phyloP scores from a whole-genome alignment of 257 asterid genomes.

The Salvia hispanica region DNA sequence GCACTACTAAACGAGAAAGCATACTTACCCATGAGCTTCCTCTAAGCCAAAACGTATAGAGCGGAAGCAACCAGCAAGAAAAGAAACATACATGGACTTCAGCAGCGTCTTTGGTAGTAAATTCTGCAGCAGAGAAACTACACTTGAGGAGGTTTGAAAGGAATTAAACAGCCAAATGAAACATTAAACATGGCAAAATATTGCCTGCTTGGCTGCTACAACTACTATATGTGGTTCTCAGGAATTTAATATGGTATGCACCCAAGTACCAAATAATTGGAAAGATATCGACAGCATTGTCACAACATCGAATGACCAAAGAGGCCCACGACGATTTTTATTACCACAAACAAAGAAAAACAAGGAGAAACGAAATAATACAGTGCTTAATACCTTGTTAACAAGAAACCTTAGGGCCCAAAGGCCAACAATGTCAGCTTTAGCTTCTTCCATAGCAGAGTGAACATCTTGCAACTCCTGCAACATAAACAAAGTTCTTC shows the following conservation, averaged over 20 bases:
- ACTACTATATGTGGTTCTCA: not conserved
- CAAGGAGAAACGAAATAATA: not conserved
- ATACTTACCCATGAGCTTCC: conserved; percentile 89
- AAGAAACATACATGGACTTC: conserved; percentile 89
- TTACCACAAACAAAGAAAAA: not conserved
- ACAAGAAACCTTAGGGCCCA: conserved; percentile 93
- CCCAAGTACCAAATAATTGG: not conserved
- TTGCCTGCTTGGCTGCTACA: not conserved
- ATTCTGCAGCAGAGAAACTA: conserved; percentile 50
- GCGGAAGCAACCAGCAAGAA: conserved; percentile 95
- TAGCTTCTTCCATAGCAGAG: conserved; percentile 95
- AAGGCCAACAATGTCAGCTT: conserved; percentile 98
- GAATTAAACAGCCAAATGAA: not conserved
- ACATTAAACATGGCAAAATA: not conserved
- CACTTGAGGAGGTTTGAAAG: not conserved
- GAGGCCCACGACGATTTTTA: not conserved
- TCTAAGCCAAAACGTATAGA: conserved; percentile 93
- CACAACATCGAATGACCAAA: not conserved
- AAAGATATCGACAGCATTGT: not conserved
- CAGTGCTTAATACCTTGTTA: conserved; percentile 47
- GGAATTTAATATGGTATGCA: not conserved
- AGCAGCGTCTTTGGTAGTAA: conserved; percentile 63
- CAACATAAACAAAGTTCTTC: conserved; percentile 22
- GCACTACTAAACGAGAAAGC: conserved; percentile 6
- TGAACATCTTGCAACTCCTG: conserved; percentile 98